phyloP scores from a whole-genome alignment of 2,329 filamentous ascomycete species.

The Myriangium duriaei region DNA sequence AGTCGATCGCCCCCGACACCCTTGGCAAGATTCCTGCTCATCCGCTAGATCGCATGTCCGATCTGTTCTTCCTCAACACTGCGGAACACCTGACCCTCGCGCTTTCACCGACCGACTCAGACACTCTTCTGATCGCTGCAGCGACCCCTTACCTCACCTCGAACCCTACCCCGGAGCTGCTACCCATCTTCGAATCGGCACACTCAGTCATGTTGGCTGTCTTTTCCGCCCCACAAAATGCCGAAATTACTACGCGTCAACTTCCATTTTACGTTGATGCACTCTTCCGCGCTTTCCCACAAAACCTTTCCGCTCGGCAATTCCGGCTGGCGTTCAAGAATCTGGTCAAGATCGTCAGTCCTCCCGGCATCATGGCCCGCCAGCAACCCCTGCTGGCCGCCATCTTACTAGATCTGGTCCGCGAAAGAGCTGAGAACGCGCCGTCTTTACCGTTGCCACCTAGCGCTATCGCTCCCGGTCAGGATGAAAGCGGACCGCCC shows the following conservation, averaged over 20 bases:
- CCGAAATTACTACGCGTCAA: slow-evolving; percentile 54
- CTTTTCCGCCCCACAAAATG: slow-evolving; percentile 67
- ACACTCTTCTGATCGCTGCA: slow-evolving; percentile 60
- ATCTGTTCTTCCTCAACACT: slow-evolving; percentile 78
- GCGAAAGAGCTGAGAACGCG: slow-evolving; percentile 48
- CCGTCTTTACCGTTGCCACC: slow-evolving; percentile 30
- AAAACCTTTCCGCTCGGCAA: slow-evolving; percentile 66
- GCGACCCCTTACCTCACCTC: slow-evolving; percentile 60
- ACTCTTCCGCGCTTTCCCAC: slow-evolving; percentile 67
- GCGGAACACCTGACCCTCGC: slow-evolving; percentile 70
- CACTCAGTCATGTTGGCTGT: slow-evolving; percentile 72
- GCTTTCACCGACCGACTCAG: slow-evolving; percentile 53
- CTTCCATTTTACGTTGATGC: slow-evolving; percentile 75
- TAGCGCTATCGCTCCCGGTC: slow-evolving; percentile 3
- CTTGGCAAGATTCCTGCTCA: slow-evolving; percentile 47
- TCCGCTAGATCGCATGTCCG: slow-evolving; percentile 58
- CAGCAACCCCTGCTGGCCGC: slow-evolving; percentile 68
- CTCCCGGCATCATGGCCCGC: slow-evolving; percentile 62
- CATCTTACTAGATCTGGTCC: slow-evolving; percentile 65
- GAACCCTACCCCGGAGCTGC: slow-evolving; percentile 43
- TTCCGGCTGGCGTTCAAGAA: slow-evolving; percentile 83
- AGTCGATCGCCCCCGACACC: slow-evolving; percentile 45
- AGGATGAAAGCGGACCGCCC: slow-evolving; percentile 17
- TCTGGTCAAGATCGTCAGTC: slow-evolving; percentile 66
- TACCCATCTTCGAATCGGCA: slow-evolving; percentile 74